Evolutionary conservation across 768 basidiomycete genomes (phyloP).

Genomic region (Sporobolomyces pararoseus): DNA sequence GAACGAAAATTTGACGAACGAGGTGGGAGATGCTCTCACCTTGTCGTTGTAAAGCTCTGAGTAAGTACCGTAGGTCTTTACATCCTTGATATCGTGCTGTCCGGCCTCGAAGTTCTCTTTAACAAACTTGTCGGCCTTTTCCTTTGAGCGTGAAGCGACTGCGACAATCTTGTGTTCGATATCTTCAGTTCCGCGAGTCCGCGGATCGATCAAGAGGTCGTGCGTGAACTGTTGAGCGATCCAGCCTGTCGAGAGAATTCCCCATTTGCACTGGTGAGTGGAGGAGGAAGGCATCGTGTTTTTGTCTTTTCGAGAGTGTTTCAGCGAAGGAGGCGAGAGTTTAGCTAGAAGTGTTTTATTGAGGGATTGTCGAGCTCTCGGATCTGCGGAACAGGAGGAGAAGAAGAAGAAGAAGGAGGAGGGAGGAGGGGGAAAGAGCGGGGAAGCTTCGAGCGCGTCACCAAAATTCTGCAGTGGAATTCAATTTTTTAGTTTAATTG

Average conservation of each 20-base stretch:
- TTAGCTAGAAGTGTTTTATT: too few species aligned
- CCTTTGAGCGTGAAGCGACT: slow-evolving; percentile 44
- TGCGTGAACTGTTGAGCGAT: slow-evolving; percentile 17
- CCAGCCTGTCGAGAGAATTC: slow-evolving; percentile 7
- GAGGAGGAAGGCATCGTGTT: neutral
- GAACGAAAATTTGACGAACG: too few species aligned
- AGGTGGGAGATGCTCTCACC: slow-evolving; percentile 12
- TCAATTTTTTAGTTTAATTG: too few species aligned
- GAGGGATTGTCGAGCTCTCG: neutral
- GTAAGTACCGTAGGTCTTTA: slow-evolving; percentile 46
- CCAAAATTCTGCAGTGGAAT: too few species aligned
- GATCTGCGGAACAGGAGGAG: neutral
- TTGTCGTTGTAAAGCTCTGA: slow-evolving; percentile 42
- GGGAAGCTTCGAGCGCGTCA: too few species aligned
- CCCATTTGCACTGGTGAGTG: neutral
- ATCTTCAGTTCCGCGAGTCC: slow-evolving; percentile 41
- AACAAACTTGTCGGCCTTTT: slow-evolving; percentile 47
- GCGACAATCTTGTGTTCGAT: slow-evolving; percentile 47
- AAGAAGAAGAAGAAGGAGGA: neutral
- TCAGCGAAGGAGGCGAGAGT: neutral
- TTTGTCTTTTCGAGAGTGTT: neutral
- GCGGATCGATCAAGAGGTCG: slow-evolving; percentile 44
- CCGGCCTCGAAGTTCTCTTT: slow-evolving; percentile 37
- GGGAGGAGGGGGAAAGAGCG: too few species aligned
- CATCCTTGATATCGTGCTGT: slow-evolving; percentile 39